phyloP scores from a whole-genome alignment of 306 rosid species.

The Vicia sativa region DNA sequence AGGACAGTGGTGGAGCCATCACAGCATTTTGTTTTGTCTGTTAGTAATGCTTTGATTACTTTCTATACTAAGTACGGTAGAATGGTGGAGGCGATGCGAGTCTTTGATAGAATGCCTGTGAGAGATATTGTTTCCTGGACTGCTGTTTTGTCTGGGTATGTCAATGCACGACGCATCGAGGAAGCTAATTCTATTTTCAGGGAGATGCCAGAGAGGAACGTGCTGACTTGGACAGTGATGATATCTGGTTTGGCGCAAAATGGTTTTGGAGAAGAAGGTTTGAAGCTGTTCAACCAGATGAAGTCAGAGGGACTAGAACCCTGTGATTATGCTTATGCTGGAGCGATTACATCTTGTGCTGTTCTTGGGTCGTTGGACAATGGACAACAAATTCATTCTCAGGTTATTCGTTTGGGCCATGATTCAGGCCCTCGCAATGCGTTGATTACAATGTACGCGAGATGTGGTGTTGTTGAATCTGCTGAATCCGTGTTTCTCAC shows the following conservation, averaged over 20 bases:
- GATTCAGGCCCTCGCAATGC: slow-evolving; percentile 60
- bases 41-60: slow-evolving; percentile 53
- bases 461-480: slow-evolving; percentile 58
- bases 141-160: slow-evolving; percentile 54
- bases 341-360: slow-evolving; percentile 51
- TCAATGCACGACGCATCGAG: slow-evolving; percentile 44
- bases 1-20: slow-evolving; percentile 45
- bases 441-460: slow-evolving; percentile 58
- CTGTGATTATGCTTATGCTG: slow-evolving; percentile 63
- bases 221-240: slow-evolving; percentile 59
- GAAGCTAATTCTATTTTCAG: slow-evolving; percentile 51
- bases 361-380: slow-evolving; percentile 55
- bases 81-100: slow-evolving; percentile 42
- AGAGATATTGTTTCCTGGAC: slow-evolving; percentile 55
- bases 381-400: slow-evolving; percentile 57
- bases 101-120: slow-evolving; percentile 43
- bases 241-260: slow-evolving; percentile 56
- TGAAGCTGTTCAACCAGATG: slow-evolving; percentile 56
- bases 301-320: slow-evolving; percentile 55
- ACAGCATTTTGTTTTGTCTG: slow-evolving; percentile 46
- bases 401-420: slow-evolving; percentile 47
- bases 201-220: slow-evolving; percentile 52
- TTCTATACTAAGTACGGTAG: slow-evolving; percentile 47
- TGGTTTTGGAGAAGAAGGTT: slow-evolving; percentile 57
- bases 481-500: slow-evolving; percentile 53